Evolutionary conservation across 2,329 filamentous ascomycete species (phyloP), one percentile per base, ranked within the genome.

Genomic region (Colletotrichum sp.): DNA sequence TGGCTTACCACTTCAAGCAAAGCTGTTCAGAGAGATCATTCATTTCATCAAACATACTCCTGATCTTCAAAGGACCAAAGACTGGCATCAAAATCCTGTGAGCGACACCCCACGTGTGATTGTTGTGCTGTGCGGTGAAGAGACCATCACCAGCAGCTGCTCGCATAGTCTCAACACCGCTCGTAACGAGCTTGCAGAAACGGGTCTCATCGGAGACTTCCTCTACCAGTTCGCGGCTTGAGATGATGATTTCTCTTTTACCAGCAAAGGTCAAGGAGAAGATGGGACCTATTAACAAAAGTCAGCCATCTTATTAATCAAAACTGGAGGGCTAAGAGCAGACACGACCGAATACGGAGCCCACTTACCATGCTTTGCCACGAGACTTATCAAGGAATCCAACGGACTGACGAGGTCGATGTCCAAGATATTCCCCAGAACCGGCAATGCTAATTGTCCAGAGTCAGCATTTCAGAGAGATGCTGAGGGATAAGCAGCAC

Each of bases 31-130:
- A 86, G 71, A 91, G 86, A 77, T 91, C 89, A 70, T 87, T 82
- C 87, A 88, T 88, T 75, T 88, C 86, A 77, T 87, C 85, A 76
- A 90, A 91, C 89, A 91, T 91, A n/a, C 83, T 83, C 34, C 90
- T 88, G 79, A 95, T 94, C 2, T 90, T 88, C 26, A 95, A 82
- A 0, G 93, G 93, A 0, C 93, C 93, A 81, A 95, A 94, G 3
- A 92, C 92, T 0, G 93, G 93, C 80, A 93, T 89, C 71, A 95
- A 85, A 16, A 92, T 85, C 21, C 92, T 86, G 80, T 95, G 91
- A 28, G 94, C 93, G 78, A 93, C 88, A 28, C 87, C 65, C 76
- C 78, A 79, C 32, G 65, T 72, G 16, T 65, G 63, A 2, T 44
- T 65, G 21, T 44, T 44, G 34, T 65, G 63, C 15, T 65, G 63